Evolutionary conservation across 2,329 filamentous ascomycete species (phyloP).

Genomic region (Colletotrichum destructivum): DNA sequence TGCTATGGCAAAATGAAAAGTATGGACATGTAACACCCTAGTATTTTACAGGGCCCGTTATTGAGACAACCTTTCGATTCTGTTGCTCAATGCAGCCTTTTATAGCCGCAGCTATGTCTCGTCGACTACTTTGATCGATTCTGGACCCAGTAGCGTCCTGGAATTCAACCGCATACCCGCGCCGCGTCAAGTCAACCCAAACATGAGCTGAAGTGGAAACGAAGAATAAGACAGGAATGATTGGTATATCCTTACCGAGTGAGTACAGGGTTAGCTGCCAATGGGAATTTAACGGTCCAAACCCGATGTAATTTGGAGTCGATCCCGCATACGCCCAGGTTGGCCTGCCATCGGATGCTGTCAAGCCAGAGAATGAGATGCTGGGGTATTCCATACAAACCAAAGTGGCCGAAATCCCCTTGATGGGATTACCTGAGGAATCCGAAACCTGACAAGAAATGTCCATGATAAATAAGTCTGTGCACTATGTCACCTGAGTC

Average conservation of each 20-base stretch:
- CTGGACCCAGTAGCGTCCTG: not conserved
- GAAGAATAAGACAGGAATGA: no score
- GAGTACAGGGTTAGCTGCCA: not conserved
- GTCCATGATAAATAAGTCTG: not conserved
- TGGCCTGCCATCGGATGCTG: not conserved
- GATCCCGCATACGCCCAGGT: not conserved
- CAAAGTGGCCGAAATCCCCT: not conserved
- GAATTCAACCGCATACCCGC: not conserved
- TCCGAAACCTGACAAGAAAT: not conserved
- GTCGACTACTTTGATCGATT: not conserved
- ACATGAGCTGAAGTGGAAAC: not conserved
- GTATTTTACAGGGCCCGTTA: no score
- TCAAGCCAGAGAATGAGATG: no score
- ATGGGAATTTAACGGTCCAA: not conserved
- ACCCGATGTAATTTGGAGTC: not conserved
- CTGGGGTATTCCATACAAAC: not conserved
- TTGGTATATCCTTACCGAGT: not conserved
- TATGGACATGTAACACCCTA: no score
- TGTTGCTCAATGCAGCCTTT: not conserved
- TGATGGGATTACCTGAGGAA: not conserved
- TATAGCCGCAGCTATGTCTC: not conserved
- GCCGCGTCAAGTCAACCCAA: conserved; percentile 1
- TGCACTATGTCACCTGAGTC: not conserved
- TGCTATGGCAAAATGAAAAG: no score
- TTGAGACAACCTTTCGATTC: no score